Conservation (phyloP, 2,329 filamentous ascomycete species). For the Colletotrichum viniferum region DNA sequence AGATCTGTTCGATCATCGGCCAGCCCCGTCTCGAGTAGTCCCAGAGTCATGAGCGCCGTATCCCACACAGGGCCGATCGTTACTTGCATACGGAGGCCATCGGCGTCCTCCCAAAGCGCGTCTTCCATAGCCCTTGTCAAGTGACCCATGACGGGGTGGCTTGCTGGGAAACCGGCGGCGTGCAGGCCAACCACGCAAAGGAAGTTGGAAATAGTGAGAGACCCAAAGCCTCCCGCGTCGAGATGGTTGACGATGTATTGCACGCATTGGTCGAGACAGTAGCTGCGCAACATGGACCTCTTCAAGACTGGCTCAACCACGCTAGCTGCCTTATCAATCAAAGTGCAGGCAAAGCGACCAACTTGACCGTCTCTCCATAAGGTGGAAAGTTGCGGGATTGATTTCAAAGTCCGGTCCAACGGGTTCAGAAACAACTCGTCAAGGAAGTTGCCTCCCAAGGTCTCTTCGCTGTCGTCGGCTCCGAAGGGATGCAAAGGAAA, state of each 20-base stretch:
- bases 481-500: not conserved
- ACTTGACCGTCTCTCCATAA: not conserved
- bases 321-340: conserved; percentile 1
- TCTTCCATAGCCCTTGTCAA: not conserved
- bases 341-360: not conserved
- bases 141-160: not conserved
- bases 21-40: not conserved
- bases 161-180: not conserved
- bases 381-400: not conserved
- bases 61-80: conserved; percentile 1
- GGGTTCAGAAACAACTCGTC: not conserved
- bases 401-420: not conserved
- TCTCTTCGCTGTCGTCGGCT: not conserved
- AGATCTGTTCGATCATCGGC: not conserved
- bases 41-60: not conserved
- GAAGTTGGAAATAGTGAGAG: not conserved
- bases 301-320: not conserved
- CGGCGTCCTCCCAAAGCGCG: not conserved
- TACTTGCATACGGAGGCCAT: not conserved
- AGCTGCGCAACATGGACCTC: not conserved
- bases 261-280: not conserved
- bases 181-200: not conserved
- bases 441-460: not conserved
- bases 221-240: not conserved
- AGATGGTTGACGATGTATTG: not conserved